phyloP scores from a whole-genome alignment of 2,329 filamentous ascomycete genomes.

The Fusarium sp. region DNA sequence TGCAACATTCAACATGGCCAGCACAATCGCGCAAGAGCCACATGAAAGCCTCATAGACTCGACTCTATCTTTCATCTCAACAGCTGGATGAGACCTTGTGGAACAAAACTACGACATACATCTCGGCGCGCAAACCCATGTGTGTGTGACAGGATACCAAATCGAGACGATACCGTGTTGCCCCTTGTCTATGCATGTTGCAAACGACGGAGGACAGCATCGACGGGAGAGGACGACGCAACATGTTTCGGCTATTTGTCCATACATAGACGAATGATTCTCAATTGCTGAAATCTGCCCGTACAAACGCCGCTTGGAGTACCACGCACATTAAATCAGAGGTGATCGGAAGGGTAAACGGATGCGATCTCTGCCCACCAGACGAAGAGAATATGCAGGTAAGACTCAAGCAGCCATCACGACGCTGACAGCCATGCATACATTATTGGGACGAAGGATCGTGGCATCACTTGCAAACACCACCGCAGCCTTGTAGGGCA shows the following conservation, averaged over 20 bases:
- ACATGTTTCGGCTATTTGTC: slow-evolving; percentile 37
- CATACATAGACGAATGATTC: slow-evolving; percentile 27
- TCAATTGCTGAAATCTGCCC: slow-evolving; percentile 13
- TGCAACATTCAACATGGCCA: slow-evolving; percentile 11
- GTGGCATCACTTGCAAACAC: slow-evolving; percentile 8
- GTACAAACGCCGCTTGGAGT: slow-evolving; percentile 13
- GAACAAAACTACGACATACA: slow-evolving; percentile 8
- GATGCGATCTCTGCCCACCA: slow-evolving; percentile 1
- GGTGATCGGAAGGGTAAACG: not conserved
- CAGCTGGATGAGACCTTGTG: not conserved
- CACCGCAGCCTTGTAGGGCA: slow-evolving; percentile 21
- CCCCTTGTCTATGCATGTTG: slow-evolving; percentile 20
- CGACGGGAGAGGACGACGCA: slow-evolving; percentile 22
- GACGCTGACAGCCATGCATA: slow-evolving; percentile 15
- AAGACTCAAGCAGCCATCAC: slow-evolving; percentile 3
- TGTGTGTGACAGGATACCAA: slow-evolving; percentile 18
- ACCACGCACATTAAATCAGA: slow-evolving; percentile 1
- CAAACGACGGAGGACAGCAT: slow-evolving; percentile 22
- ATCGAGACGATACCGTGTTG: slow-evolving; percentile 21
- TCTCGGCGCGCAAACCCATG: slow-evolving; percentile 13
- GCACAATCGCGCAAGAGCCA: not conserved
- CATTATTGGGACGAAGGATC: slow-evolving; percentile 1
- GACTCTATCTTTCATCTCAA: not conserved
- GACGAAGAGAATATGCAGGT: slow-evolving; percentile 3
- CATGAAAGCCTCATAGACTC: slow-evolving; percentile 10